Percentiles rank a stretch among this genome's conserved stretches.
These are phyloP conservation scores for Niveomyces coronatus DNA, from an alignment of 2,329 filamentous ascomycete species.

Conservation along the genomic window DNA sequence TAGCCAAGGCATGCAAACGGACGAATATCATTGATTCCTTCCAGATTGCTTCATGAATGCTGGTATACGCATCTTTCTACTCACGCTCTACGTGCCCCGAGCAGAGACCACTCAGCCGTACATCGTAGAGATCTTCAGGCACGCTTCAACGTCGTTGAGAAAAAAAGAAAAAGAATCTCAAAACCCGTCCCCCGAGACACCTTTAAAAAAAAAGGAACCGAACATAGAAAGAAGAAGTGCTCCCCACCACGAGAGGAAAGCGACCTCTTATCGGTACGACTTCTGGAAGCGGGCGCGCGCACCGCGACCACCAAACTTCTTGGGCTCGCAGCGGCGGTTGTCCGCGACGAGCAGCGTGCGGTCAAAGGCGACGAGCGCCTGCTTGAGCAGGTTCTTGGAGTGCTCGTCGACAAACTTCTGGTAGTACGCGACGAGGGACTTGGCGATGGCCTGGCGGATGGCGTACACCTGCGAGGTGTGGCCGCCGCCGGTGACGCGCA, in stretches of 20 bases:
- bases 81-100: too few relatives aligned
- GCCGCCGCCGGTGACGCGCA: conserved; percentile 93
- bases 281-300: conserved; percentile 97
- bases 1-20: conserved; percentile 11
- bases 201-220: not conserved
- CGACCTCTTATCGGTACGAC: conserved; percentile 93
- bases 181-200: too few relatives aligned
- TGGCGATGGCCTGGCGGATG: conserved; percentile 97
- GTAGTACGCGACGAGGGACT: conserved; percentile 74
- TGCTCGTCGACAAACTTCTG: conserved; percentile 99
- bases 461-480: conserved; percentile 97
- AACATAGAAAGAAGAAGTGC: conserved; percentile 1
- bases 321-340: conserved; percentile 98
- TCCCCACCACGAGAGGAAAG: not conserved
- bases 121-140: too few relatives aligned
- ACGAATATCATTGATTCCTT: not conserved
- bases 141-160: conserved; percentile 4
- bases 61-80: too few relatives aligned
- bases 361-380: conserved; percentile 91
- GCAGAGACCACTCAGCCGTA: too few relatives aligned
- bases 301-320: conserved; percentile 94
- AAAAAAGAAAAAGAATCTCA: too few relatives aligned
- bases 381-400: conserved; percentile 99
- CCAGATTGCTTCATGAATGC: not conserved
- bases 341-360: conserved; percentile 96